Conservation (phyloP, 371 early-diverging fungal species). For the Dinochytrium kinnereticum region DNA sequence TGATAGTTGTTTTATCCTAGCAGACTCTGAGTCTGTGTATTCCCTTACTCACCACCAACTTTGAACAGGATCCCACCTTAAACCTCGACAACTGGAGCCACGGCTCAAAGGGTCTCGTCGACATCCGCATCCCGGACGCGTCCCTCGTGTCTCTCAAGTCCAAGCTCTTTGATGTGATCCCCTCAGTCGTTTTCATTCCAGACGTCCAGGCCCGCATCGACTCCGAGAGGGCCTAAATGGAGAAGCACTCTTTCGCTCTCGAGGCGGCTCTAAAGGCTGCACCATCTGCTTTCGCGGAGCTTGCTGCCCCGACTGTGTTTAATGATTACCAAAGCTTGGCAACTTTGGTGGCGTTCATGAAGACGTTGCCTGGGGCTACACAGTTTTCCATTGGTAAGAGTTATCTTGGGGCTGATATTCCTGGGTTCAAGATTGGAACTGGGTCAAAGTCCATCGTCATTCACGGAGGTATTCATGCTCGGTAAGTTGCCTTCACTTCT, state of each 20-base stretch:
- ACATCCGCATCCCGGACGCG: slow-evolving; percentile 8
- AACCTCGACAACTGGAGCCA: slow-evolving; percentile 10
- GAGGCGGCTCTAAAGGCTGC: not conserved
- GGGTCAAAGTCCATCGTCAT: slow-evolving; percentile 33
- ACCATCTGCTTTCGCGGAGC: not conserved
- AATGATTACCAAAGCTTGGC: slow-evolving; percentile 24
- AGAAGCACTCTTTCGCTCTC: slow-evolving; percentile 2
- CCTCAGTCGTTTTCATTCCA: slow-evolving; percentile 16
- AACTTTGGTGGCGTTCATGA: slow-evolving; percentile 10
- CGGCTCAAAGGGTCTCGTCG: not conserved
- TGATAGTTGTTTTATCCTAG: not conserved
- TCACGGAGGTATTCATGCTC: slow-evolving; percentile 42
- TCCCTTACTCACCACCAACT: not conserved
- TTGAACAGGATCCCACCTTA: not conserved
- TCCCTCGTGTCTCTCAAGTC: not conserved
- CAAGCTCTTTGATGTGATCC: slow-evolving; percentile 9
- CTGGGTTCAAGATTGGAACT: slow-evolving; percentile 29
- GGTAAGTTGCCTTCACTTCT: no score
- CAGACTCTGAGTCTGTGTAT: not conserved
- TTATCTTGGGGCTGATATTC: slow-evolving; percentile 29
- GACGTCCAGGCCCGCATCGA: slow-evolving; percentile 28
- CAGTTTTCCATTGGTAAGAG: slow-evolving; percentile 25
- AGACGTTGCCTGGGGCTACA: slow-evolving; percentile 19
- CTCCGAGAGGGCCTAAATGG: slow-evolving; percentile 19
- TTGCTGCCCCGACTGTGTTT: slow-evolving; percentile 18